A percentile compares a stretch with the other conserved stretches of the same genome.
These are phyloP conservation scores for Circinella umbellata DNA, from an alignment of 371 early-diverging fungal genomes.

Conservation along the genomic window DNA sequence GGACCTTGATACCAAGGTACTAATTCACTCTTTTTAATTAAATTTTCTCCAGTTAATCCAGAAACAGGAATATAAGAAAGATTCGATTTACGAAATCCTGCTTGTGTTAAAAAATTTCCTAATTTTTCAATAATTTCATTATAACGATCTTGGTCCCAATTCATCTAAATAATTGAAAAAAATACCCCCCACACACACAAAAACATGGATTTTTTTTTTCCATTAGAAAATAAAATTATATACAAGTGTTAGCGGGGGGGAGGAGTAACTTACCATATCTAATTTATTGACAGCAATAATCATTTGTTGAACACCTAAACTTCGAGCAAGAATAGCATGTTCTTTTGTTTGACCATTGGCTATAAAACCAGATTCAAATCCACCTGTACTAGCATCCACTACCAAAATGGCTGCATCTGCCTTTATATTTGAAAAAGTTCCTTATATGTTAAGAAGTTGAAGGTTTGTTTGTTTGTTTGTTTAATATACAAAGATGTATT, in stretches of 20 bases:
- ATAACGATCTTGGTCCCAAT: slow-evolving; percentile 83
- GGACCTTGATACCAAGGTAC: slow-evolving; percentile 75
- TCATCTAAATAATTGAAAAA: slow-evolving; percentile 39
- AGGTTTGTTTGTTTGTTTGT: no score
- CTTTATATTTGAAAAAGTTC: slow-evolving; percentile 8
- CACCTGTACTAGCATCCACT: slow-evolving; percentile 89
- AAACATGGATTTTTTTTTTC: not conserved
- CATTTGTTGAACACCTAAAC: slow-evolving; percentile 87
- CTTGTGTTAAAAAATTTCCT: slow-evolving; percentile 67
- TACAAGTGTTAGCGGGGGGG: no score
- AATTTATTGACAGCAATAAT: slow-evolving; percentile 94
- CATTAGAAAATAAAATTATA: no score
- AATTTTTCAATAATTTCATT: slow-evolving; percentile 72
- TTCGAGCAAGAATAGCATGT: slow-evolving; percentile 88
- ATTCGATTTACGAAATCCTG: slow-evolving; percentile 77
- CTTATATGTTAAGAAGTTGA: not conserved
- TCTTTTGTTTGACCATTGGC: slow-evolving; percentile 98
- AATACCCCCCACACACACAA: not conserved
- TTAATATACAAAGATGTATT: not conserved
- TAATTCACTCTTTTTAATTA: slow-evolving; percentile 56
- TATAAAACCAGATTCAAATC: slow-evolving; percentile 98
- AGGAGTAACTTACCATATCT: slow-evolving; percentile 78
- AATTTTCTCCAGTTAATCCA: slow-evolving; percentile 89
- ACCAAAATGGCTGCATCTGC: slow-evolving; percentile 98
- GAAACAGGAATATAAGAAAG: slow-evolving; percentile 86